phyloP scores from a whole-genome alignment of 2,329 filamentous ascomycete species.

The Aquanectria penicillioides region DNA sequence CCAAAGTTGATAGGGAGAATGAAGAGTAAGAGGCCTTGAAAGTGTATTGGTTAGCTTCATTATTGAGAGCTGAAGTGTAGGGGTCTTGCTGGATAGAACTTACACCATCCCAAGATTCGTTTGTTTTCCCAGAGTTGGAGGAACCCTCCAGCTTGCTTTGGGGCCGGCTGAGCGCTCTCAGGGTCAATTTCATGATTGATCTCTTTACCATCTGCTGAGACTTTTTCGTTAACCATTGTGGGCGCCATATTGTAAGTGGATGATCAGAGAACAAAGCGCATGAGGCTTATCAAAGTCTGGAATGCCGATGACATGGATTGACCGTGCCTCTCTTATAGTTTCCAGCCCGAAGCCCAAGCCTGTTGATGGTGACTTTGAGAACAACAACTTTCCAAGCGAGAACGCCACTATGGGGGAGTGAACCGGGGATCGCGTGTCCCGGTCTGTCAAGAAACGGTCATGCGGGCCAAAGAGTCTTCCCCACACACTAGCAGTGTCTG shows the following conservation, averaged over 20 bases:
- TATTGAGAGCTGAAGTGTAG: neutral
- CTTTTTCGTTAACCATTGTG: neutral
- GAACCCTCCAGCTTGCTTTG: neutral
- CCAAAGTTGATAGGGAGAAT: slow-evolving; percentile 42
- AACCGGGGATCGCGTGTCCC: neutral
- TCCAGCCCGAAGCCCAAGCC: no score
- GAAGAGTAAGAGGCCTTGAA: slow-evolving; percentile 40
- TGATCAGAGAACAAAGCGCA: no score
- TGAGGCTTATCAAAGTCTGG: no score
- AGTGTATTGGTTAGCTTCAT: neutral
- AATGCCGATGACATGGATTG: neutral
- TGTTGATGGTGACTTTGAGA: neutral
- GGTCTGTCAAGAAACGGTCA: neutral
- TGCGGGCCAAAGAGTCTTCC: slow-evolving; percentile 6
- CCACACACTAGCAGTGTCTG: neutral
- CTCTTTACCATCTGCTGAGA: neutral
- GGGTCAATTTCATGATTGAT: neutral
- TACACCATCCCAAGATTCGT: slow-evolving; percentile 16
- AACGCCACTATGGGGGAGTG: neutral
- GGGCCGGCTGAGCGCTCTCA: neutral
- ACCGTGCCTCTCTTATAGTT: neutral
- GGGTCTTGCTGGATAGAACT: neutral
- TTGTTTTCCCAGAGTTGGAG: slow-evolving; percentile 6
- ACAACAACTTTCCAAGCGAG: neutral
- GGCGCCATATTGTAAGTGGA: no score